phyloP scores from a whole-genome alignment of 352 stramenopile genomes.

The Globisporangium echinulatum region DNA sequence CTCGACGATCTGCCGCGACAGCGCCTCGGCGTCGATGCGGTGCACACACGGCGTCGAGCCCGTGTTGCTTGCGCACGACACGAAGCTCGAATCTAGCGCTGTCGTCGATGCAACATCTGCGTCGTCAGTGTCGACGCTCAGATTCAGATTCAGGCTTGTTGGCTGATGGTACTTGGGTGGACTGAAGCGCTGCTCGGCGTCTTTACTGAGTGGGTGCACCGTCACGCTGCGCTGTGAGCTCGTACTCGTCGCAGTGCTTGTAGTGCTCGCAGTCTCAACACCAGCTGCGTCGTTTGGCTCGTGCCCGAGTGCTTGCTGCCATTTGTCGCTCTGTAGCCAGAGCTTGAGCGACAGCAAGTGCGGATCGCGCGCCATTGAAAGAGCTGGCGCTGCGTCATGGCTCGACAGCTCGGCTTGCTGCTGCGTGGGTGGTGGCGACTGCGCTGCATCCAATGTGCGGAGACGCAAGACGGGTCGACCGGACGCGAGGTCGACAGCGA shows the following conservation, averaged over 20 bases:
- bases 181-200: background rate
- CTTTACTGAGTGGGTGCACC: background rate
- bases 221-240: background rate
- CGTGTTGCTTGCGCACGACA: slow-evolving; percentile 6
- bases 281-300: slow-evolving; percentile 1
- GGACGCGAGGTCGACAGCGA: slow-evolving; percentile 31
- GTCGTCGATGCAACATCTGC: background rate
- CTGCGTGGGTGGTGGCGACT: background rate
- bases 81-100: background rate
- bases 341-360: slow-evolving; percentile 32
- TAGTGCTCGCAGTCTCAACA: background rate
- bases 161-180: background rate
- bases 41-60: slow-evolving; percentile 35
- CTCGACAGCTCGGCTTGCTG: background rate
- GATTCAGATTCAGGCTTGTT: too few relatives aligned
- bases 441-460: background rate
- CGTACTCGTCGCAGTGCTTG: background rate
- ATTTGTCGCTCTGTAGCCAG: slow-evolving; percentile 51
- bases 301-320: slow-evolving; percentile 26
- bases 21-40: slow-evolving; percentile 43
- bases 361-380: background rate
- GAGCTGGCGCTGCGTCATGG: background rate
- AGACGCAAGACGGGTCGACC: slow-evolving; percentile 32
- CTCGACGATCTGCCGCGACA: slow-evolving; percentile 67
- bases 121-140: background rate